Base-by-base conservation (phyloP, 2,329 filamentous ascomycete species). In the Penicillium sp. region DNA sequence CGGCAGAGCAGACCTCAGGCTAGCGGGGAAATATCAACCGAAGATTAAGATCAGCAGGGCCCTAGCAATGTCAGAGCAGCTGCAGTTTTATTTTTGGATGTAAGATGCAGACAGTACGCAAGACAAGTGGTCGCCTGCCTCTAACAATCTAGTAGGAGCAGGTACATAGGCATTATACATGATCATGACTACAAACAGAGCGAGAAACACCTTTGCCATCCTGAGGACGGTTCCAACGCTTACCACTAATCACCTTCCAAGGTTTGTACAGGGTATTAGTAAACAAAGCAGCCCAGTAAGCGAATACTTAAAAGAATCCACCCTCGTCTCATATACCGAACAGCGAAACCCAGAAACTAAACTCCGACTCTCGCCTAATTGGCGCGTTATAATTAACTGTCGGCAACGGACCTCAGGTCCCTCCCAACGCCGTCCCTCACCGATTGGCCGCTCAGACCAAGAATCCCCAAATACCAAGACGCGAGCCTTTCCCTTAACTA, bases 401-500 rank as follows among this genome's bases (percentile, higher is more conserved):
- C 44, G 51, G 46, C 32, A 30, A 19, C 38, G 23, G 23, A 23
- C 23, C 23, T 23, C 9, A 30, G 42, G 32, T 14, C 26, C 51
- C 19, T 14, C n/a, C 16, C 30, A 35, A 7, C 23, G 29, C 29
- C 36, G 2, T 19, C 5, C 46, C 46, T 16, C 30, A 19, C 34
- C 49, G 48, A 56, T 58, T 58, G 53, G 53, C 38, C 46, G 47
- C 11, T 39, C 38, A 44, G 51, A 44, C 32, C 30, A 26, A 32
- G 13, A 42, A 19, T 27, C 19, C 44, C 44, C 18, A 42, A 41
- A 49, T 51, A 55, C 59, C 60, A 61, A 61, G 60, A 55, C 61
- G 53, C 58, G 58, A 59, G 58, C 61, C 61, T 63, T 63, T 62
- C 60, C 61, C 19, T 36, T 58, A 59, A 47, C 44, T 32, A 55